These are phyloP conservation scores for Neocatenulostroma microsporum DNA, from an alignment of 2,329 filamentous ascomycete species.

Conservation along the genomic window DNA sequence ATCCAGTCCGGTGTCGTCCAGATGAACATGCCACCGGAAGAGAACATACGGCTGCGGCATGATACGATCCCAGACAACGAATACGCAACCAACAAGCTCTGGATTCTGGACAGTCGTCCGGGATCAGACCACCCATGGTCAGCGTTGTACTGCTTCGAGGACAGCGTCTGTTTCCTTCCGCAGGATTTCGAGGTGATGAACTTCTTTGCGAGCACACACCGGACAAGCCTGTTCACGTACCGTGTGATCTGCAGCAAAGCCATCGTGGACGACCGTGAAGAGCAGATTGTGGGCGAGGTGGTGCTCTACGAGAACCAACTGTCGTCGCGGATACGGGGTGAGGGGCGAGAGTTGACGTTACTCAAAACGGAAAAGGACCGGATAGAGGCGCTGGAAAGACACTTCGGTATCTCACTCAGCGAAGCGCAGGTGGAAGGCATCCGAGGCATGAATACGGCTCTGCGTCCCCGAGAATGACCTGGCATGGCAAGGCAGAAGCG, in stretches of 20 bases:
- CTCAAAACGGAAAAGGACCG: constrained; percentile 37
- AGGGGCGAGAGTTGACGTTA: constrained; percentile 33
- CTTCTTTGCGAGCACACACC: constrained; percentile 45
- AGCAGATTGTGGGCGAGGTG: constrained; percentile 30
- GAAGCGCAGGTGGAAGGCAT: constrained; percentile 34
- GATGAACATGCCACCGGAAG: constrained; percentile 2
- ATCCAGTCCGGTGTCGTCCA: constrained; percentile 41
- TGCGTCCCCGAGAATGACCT: background rate
- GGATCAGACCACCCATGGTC: constrained; percentile 45
- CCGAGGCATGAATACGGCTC: constrained; percentile 14
- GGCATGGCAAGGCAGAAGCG: background rate
- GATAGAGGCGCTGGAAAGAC: constrained; percentile 35
- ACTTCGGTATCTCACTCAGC: constrained; percentile 38
- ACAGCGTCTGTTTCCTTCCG: constrained; percentile 52
- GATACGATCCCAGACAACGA: constrained; percentile 16
- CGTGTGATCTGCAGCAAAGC: constrained; percentile 48
- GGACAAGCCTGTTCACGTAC: constrained; percentile 47
- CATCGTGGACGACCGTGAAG: constrained; percentile 36
- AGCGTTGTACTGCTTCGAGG: constrained; percentile 56
- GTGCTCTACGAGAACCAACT: constrained; percentile 37
- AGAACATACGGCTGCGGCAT: constrained; percentile 14
- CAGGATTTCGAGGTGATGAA: constrained; percentile 56
- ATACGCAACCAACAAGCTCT: constrained; percentile 30
- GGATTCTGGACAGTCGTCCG: constrained; percentile 34
- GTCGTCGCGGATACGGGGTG: constrained; percentile 39